These are phyloP conservation scores for Coffea canephora DNA, from an alignment of 257 asterid genomes.

Conservation along the genomic window DNA sequence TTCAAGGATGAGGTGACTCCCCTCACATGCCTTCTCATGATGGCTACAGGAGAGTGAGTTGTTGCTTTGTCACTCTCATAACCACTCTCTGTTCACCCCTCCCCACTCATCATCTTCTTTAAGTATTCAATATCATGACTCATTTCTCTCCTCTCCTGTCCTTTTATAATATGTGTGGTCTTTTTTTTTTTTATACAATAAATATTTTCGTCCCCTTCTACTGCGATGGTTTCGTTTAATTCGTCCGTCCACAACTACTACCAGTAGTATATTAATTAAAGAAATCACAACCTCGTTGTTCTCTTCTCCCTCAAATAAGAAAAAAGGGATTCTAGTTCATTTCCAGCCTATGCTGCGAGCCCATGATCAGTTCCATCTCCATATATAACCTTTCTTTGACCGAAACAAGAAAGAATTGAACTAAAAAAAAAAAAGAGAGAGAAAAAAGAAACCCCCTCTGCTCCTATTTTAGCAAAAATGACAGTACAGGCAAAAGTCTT, in stretches of 20 bases:
- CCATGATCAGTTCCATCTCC: background rate
- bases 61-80: slow-evolving; percentile 35
- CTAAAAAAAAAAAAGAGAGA: background rate
- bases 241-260: background rate
- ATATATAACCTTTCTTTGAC: background rate
- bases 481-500: background rate
- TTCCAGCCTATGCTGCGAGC: too few species aligned
- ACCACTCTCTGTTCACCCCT: slow-evolving; percentile 5
- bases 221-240: background rate
- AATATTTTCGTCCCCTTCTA: too few species aligned
- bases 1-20: slow-evolving; percentile 10
- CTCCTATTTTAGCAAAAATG: background rate
- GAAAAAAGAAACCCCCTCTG: background rate
- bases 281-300: background rate
- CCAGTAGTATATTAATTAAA: background rate
- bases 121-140: background rate
- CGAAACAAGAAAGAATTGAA: background rate
- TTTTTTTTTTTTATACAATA: too few species aligned
- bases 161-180: background rate
- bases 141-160: background rate
- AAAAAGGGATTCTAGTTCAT: too few species aligned
- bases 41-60: slow-evolving; percentile 7
- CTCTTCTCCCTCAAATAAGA: background rate
- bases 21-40: slow-evolving; percentile 35
- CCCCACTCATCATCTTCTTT: background rate